Conservation (phyloP, 1,284 basidiomycete genomes). For the Sanguinoderma infundibulare region DNA sequence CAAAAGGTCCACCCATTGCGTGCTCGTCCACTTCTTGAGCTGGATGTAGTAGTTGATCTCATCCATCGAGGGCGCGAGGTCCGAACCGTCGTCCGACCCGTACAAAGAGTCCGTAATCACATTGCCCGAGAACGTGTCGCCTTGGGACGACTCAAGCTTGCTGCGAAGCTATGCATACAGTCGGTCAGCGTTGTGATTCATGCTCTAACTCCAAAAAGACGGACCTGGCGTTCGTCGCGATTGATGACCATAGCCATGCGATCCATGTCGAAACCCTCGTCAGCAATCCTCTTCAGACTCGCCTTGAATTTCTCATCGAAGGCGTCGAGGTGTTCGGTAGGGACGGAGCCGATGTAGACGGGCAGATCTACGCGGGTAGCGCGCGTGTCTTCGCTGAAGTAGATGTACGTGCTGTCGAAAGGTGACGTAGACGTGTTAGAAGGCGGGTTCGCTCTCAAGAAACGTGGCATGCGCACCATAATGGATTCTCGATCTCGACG, state of each 20-base stretch:
- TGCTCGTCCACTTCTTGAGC: slow-evolving; percentile 73
- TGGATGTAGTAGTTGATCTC: slow-evolving; percentile 77
- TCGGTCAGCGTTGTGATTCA: not conserved
- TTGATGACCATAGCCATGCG: slow-evolving; percentile 90
- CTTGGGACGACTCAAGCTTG: slow-evolving; percentile 76
- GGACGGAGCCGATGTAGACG: slow-evolving; percentile 86
- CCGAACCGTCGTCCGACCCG: slow-evolving; percentile 83
- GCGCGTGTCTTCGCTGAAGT: slow-evolving; percentile 81
- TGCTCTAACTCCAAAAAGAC: slow-evolving; percentile 7
- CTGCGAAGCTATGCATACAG: slow-evolving; percentile 61
- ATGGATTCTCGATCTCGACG: slow-evolving; percentile 89
- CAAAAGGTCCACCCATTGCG: slow-evolving; percentile 85
- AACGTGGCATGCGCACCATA: slow-evolving; percentile 60
- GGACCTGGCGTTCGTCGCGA: slow-evolving; percentile 86
- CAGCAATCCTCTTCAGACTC: slow-evolving; percentile 74
- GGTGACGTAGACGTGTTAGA: not conserved
- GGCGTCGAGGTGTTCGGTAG: slow-evolving; percentile 75
- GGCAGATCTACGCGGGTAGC: slow-evolving; percentile 78
- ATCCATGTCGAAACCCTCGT: slow-evolving; percentile 89
- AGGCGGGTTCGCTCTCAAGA: not conserved
- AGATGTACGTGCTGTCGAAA: slow-evolving; percentile 74
- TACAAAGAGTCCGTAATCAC: slow-evolving; percentile 92
- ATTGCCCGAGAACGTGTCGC: slow-evolving; percentile 72
- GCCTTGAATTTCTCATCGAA: slow-evolving; percentile 76
- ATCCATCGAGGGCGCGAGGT: slow-evolving; percentile 77